Evolutionary conservation across 352 stramenopile genomes (phyloP), one percentile per base, ranked within the genome.

Genomic region (Stephanocyclus meneghinianus): DNA sequence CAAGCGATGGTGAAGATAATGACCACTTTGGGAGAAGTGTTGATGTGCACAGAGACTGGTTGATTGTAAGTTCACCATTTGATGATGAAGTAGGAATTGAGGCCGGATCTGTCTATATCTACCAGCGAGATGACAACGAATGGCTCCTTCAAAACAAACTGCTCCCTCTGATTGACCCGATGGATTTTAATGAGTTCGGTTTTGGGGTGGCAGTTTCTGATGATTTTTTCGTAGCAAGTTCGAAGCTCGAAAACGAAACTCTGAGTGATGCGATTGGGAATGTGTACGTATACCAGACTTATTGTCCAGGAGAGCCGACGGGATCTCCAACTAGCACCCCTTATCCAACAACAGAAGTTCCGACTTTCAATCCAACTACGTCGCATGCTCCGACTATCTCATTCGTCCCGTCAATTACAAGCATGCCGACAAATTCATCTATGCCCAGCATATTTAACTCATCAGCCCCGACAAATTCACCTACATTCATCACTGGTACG

Each of bases 21-120:
- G 74, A 81, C 51, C 74, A 76, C 50, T 81, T 81, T 53, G 74
- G 74, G 50, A 57, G 66, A 51, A 76, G 56, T 45, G 21, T 79
- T 37, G 72, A 73, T 40, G 11, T 79, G 0, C 55, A 73, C 37
- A 32, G 56, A 62, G 63, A 79, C 37, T 72, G 55, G 62, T 21
- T 76, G 30, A 76, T 76, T 42, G 57, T 76, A 2, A 69, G 68
- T 55, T 61, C 68, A 30, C 68, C 68, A 42, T 76, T 69, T 55
- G 60, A 68, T 55, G 68, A 76, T 51, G 68, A 76, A 26, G 60
- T 26, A 16, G 68, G 68, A 69, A 15, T 76, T 13, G 63, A 79
- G 10, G 53, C 50, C 3, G 72, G 72, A 21, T 60, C 62, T 40
- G 60, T 68, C 29, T 76, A 76, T 21, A 76, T 76, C 13, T 76